Evolutionary conservation across 257 asterid genomes (phyloP), one percentile per base, ranked within the genome.

Genomic region (Prunella vulgaris): DNA sequence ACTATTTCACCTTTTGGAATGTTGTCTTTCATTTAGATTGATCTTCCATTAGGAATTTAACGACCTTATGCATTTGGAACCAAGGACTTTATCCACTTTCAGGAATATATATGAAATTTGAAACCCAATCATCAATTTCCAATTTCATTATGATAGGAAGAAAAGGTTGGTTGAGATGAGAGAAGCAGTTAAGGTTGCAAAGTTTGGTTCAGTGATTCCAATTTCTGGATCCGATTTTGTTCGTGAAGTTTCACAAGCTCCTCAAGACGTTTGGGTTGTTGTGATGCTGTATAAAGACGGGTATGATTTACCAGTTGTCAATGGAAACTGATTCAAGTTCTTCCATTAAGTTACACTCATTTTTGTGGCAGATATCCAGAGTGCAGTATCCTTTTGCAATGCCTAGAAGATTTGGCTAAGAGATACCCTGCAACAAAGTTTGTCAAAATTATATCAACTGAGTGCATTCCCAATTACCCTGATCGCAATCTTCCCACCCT

Each of bases 141-240:
- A 24, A 37, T 64, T 52, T 44, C 71, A 74, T 54, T 35, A 67
- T 76, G 68, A 22, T 68, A 93, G 97, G 96, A 94, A 82, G 86
- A 86, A 81, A 84, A 87, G 99, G 86, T 69, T 91, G 79, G 80
- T 79, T 42, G 99, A 94, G 84, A 92, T 94, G 88, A 87, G 75
- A 79, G 96, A 87, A 80, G 88, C 88, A 66, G 84, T 75, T 64
- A 89, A 87, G 85, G 58, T 91, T 68, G 95, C 89, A 49, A 89
- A 79, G 79, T 94, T 91, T 72, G 99, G 99, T 64, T 86, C 92
- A 2, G 86, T 94, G 69, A 75, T 85, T 64, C 97, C 91, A 10
- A 94, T 94, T 58, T 86, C 99, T 3, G 99, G 99, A 56, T 90
- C 99, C 1, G 99, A 93, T 83, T 94, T 94, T 72, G 93, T 94